phyloP scores from a whole-genome alignment of 495 filamentous ascomycete species.

The Bacidia gigantensis region DNA sequence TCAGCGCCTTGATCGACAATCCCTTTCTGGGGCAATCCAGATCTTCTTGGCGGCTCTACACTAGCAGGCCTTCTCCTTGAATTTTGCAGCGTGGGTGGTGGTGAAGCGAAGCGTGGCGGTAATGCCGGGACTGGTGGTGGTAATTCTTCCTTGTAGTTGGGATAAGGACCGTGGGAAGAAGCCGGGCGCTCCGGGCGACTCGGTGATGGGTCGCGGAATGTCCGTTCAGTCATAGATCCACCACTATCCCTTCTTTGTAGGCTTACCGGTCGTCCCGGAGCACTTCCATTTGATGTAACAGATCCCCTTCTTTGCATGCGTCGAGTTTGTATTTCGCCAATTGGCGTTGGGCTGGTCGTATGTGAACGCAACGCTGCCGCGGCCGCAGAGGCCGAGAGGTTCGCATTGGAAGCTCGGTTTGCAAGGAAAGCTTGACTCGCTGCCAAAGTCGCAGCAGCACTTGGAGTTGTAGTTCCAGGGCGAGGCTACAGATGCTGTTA shows the following conservation, averaged over 20 bases:
- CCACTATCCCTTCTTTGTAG: constrained; percentile 54
- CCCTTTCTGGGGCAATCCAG: not conserved
- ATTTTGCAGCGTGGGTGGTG: constrained; percentile 15
- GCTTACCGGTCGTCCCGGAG: constrained; percentile 23
- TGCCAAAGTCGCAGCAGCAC: constrained; percentile 58
- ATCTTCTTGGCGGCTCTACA: constrained; percentile 37
- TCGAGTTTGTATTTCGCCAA: constrained; percentile 76
- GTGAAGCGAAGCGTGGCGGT: constrained; percentile 35
- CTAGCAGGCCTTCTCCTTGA: constrained; percentile 37
- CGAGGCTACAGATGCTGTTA: constrained; percentile 35
- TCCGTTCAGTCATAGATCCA: constrained; percentile 73
- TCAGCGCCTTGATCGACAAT: not conserved
- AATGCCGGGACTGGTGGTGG: constrained; percentile 64
- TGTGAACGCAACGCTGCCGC: constrained; percentile 68
- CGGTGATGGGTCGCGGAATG: constrained; percentile 62
- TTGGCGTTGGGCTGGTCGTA: constrained; percentile 58
- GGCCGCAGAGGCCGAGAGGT: constrained; percentile 70
- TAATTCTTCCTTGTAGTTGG: constrained; percentile 21
- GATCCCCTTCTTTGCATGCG: constrained; percentile 66
- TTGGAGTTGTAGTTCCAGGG: constrained; percentile 40
- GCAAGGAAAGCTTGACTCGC: constrained; percentile 68
- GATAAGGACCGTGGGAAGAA: constrained; percentile 26
- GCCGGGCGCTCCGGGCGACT: constrained; percentile 26
- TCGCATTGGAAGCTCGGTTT: constrained; percentile 46
- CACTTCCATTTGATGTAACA: constrained; percentile 48